A percentile compares a stretch with the other conserved stretches of the same genome.
phyloP scores from a whole-genome alignment of 192 early-diverging fungal genomes.

The Pilobolus umbonatus region DNA sequence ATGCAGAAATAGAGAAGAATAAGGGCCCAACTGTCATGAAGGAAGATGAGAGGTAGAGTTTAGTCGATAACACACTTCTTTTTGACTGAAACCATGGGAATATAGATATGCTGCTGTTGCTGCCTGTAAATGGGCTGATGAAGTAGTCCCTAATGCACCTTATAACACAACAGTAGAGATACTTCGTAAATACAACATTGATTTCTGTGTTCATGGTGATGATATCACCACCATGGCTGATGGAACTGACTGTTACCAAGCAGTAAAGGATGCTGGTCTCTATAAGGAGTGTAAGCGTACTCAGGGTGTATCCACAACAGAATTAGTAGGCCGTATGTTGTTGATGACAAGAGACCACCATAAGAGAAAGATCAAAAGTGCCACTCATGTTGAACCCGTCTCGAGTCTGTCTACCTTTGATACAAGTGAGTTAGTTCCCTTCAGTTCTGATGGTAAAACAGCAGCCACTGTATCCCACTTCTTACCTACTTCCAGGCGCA shows the following conservation, averaged over 20 bases:
- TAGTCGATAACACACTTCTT: background rate
- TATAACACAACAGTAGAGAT: conserved; percentile 86
- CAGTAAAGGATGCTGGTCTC: conserved; percentile 89
- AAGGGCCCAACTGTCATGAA: conserved; percentile 98
- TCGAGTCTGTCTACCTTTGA: conserved; percentile 50
- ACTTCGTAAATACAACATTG: conserved; percentile 82
- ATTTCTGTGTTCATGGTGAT: conserved; percentile 96
- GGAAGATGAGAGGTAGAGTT: conserved; percentile 78
- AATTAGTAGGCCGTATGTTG: conserved; percentile 95
- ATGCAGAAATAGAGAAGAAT: conserved; percentile 85
- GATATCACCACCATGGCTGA: conserved; percentile 96
- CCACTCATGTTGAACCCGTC: background rate
- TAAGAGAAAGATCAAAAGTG: conserved; percentile 38
- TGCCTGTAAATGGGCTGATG: conserved; percentile 96
- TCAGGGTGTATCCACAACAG: conserved; percentile 91
- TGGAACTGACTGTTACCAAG: conserved; percentile 94
- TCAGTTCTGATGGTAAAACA: conserved; percentile 63
- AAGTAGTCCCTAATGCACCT: conserved; percentile 88
- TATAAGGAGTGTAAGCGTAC: conserved; percentile 97
- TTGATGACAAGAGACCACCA: conserved; percentile 87
- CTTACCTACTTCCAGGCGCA: conserved; percentile 77
- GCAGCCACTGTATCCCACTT: conserved; percentile 74
- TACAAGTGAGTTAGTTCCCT: conserved; percentile 54
- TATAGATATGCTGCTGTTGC: conserved; percentile 89
- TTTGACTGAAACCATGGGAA: conserved; percentile 47